Conservation (phyloP, 2,329 filamentous ascomycete genomes). For the Immersiporthe knoxdaviesiana region DNA sequence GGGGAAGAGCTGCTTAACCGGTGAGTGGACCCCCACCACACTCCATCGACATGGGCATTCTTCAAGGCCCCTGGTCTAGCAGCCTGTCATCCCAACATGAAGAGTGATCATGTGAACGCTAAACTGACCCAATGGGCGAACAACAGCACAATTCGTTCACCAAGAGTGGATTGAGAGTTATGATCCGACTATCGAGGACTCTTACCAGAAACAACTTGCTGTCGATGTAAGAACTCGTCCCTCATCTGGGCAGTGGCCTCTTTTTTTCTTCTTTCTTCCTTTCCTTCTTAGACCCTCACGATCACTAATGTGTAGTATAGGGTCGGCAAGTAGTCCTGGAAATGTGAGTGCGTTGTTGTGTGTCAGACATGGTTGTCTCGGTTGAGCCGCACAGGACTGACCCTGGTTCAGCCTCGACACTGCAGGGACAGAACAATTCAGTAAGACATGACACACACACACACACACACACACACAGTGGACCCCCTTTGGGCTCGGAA, state of each 20-base stretch:
- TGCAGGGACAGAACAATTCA: slow-evolving; percentile 90
- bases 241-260: background rate
- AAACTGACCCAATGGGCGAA: slow-evolving; percentile 26
- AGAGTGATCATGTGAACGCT: slow-evolving; percentile 27
- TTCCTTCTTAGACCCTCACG: too few relatives aligned
- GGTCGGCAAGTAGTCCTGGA: slow-evolving; percentile 87
- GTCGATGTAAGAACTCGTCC: slow-evolving; percentile 78
- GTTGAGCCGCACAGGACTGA: slow-evolving; percentile 23
- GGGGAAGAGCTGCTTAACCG: slow-evolving; percentile 89
- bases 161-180: slow-evolving; percentile 93
- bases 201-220: slow-evolving; percentile 73
- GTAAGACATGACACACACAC: slow-evolving; percentile 54
- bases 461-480: background rate
- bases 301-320: slow-evolving; percentile 51
- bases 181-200: slow-evolving; percentile 79
- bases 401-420: slow-evolving; percentile 71
- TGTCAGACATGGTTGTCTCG: slow-evolving; percentile 22
- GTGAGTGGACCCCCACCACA: slow-evolving; percentile 51
- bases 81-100: slow-evolving; percentile 23
- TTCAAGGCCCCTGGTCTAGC: slow-evolving; percentile 27
- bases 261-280: slow-evolving; percentile 14
- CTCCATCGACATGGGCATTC: slow-evolving; percentile 28
- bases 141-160: slow-evolving; percentile 84
- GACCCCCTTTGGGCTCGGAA: background rate
- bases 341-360: slow-evolving; percentile 62